Evolutionary conservation across 768 basidiomycete genomes (phyloP).

Genomic region (Hemileccinum rubropunctum): DNA sequence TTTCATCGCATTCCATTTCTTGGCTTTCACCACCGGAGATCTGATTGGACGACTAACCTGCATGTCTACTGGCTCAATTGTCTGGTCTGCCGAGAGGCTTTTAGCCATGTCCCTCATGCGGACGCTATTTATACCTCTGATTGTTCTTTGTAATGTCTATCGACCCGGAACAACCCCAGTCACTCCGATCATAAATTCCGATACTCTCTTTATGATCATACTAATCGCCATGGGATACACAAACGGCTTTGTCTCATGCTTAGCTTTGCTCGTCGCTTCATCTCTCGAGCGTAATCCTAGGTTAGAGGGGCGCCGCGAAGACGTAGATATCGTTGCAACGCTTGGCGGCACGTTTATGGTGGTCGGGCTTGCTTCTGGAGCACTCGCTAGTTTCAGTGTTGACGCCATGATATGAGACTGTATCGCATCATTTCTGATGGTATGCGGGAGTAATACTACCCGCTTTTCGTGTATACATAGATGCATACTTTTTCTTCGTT

Average conservation of each 20-base stretch:
- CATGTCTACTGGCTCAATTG: constrained; percentile 54
- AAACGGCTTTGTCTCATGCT: constrained; percentile 75
- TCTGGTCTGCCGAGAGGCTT: constrained; percentile 67
- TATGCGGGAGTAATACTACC: no score
- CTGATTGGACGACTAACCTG: constrained; percentile 65
- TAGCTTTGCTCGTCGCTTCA: constrained; percentile 79
- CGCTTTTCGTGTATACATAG: no score
- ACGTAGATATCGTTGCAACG: constrained; percentile 81
- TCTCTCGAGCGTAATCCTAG: constrained; percentile 74
- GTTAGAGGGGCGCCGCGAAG: constrained; percentile 61
- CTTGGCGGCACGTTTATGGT: constrained; percentile 75
- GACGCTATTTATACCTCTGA: constrained; percentile 77
- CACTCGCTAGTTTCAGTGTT: constrained; percentile 76
- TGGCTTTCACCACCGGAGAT: constrained; percentile 71
- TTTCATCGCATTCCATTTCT: constrained; percentile 73
- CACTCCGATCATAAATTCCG: constrained; percentile 60
- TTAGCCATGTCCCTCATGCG: constrained; percentile 62
- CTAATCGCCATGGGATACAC: constrained; percentile 66
- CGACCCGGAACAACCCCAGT: constrained; percentile 36
- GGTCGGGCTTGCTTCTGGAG: constrained; percentile 71
- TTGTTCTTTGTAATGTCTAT: constrained; percentile 82
- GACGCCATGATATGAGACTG: constrained; percentile 35
- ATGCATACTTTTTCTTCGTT: no score
- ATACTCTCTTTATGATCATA: constrained; percentile 67
- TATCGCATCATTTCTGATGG: no score